phyloP scores from a whole-genome alignment of 169 alveolate genomes.

The Cryptosporidium canis region DNA sequence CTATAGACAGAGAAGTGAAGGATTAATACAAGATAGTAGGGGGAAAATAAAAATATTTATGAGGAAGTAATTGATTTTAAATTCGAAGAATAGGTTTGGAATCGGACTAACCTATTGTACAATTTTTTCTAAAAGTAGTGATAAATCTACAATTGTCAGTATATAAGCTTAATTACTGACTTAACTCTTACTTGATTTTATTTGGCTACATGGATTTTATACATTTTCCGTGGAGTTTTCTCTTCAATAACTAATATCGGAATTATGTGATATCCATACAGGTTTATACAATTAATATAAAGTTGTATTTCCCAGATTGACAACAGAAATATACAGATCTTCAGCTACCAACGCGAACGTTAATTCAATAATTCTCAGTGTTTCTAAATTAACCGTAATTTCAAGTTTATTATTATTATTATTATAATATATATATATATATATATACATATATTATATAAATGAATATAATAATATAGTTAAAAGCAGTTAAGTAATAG shows the following conservation, averaged over 20 bases:
- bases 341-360: background rate
- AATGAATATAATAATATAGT: background rate
- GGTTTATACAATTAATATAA: background rate
- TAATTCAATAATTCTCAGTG: too few species aligned
- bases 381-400: background rate
- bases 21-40: slow-evolving; percentile 48
- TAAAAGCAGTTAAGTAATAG: too few species aligned
- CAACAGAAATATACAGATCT: background rate
- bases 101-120: slow-evolving; percentile 25
- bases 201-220: background rate
- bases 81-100: background rate
- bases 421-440: background rate
- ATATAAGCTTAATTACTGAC: background rate
- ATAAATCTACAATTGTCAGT: background rate
- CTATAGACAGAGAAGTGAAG: slow-evolving; percentile 72
- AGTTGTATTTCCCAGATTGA: background rate
- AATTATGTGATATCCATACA: slow-evolving; percentile 12
- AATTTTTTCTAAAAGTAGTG: background rate
- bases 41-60: background rate
- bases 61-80: slow-evolving; percentile 27
- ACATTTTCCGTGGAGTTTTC: background rate
- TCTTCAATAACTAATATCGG: background rate
- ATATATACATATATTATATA: background rate
- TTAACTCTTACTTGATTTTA: background rate
- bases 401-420: background rate